Base-by-base conservation (phyloP, 805 yeast genomes). In the Candida argentea region DNA sequence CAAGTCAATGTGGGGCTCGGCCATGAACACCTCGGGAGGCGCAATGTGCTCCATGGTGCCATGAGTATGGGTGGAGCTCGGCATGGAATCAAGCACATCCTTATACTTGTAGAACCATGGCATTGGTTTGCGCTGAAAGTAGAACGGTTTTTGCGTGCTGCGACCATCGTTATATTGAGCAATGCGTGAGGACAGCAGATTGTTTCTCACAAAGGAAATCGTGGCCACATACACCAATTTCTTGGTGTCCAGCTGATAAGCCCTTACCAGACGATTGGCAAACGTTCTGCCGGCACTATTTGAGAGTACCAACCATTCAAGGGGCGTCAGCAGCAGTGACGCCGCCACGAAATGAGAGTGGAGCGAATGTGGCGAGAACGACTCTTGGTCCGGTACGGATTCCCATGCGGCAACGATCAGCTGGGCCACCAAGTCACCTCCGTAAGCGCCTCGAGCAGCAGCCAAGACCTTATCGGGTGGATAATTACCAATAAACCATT, bases 301-400 rank as follows among this genome's bases (percentile, higher is more conserved):
- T 5, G 22, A 29, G 5, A 36, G 34, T 14, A 50, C 54, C 30
- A 44, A 53, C 39, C 50, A 51, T 16, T 47, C 37, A 39, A 50
- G 46, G 13, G 36, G 43, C 16, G 41, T 26, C 6, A 37, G 38
- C 20, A 26, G 24, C 28, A 29, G 33, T 0, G 55, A 55, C 3
- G 55, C 55, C 26, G 43, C 44, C 27, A 51, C 34, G 28, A 51
- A 51, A 37, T 48, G 49, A 14, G 41, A 33, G 30, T 51, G 57
- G 21, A 50, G 35, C n/a, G 49, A 43, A 28, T 51, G 48, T 13
- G 53, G 46, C 23, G 43, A 36, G 24, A 45, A 38, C 6, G 38
- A 47, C n/a, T 34, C 26, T 22, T 39, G 52, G 7, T 7, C 9
- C 3, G 29, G 28, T 4, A 51, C 39, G 15, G 51, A 40, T 18